A percentile compares a stretch with the other conserved stretches of the same genome.
These are phyloP conservation scores for Serendipita sp. DNA, from an alignment of 768 basidiomycete genomes.

Conservation along the genomic window DNA sequence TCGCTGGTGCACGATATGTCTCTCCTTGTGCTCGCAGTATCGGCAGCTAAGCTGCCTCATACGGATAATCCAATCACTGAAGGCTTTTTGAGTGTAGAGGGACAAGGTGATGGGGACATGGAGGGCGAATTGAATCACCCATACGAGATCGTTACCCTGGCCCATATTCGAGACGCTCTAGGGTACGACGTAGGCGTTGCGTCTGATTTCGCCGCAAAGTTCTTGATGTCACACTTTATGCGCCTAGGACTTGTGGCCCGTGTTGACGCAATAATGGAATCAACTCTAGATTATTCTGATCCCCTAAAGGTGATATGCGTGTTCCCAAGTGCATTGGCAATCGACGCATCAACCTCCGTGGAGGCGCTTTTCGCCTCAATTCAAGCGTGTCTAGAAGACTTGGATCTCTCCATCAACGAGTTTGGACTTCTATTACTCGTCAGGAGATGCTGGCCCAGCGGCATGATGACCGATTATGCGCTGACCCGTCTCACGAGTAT, in stretches of 20 bases:
- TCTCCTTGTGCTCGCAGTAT: neutral
- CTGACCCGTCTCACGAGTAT: slow-evolving; percentile 40
- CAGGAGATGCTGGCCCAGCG: slow-evolving; percentile 57
- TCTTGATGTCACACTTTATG: slow-evolving; percentile 42
- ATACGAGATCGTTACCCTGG: slow-evolving; percentile 41
- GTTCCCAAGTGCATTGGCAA: slow-evolving; percentile 53
- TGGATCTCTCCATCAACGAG: slow-evolving; percentile 62
- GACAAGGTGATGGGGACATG: slow-evolving; percentile 6
- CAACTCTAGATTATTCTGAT: slow-evolving; percentile 14
- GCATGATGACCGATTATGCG: slow-evolving; percentile 55
- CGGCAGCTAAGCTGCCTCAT: neutral
- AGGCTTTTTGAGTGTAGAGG: slow-evolving; percentile 9
- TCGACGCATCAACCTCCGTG: slow-evolving; percentile 56
- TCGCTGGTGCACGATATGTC: neutral
- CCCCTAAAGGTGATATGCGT: slow-evolving; percentile 28
- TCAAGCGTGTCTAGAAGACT: slow-evolving; percentile 50
- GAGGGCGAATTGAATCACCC: slow-evolving; percentile 22
- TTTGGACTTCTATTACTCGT: slow-evolving; percentile 51
- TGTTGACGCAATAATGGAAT: slow-evolving; percentile 19
- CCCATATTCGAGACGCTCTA: slow-evolving; percentile 44
- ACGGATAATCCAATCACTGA: neutral
- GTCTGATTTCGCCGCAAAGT: slow-evolving; percentile 33
- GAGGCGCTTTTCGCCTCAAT: slow-evolving; percentile 55
- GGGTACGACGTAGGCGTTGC: slow-evolving; percentile 40
- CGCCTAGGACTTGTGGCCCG: slow-evolving; percentile 45